Conservation (phyloP, 148 eudicot genomes). For the Silene latifolia region DNA sequence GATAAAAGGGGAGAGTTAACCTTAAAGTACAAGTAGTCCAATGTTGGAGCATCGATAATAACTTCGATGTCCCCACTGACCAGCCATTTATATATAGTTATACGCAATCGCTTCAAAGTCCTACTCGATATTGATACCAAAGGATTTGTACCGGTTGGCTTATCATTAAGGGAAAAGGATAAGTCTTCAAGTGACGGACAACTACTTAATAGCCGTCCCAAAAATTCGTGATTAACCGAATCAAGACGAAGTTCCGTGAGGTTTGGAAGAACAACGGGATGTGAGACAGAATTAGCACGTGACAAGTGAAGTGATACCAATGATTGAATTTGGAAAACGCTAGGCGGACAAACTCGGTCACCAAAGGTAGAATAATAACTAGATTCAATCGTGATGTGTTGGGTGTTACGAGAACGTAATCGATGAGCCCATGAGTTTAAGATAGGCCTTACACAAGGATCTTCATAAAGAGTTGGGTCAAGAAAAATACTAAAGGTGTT, state of each 20-base stretch:
- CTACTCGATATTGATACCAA: background rate
- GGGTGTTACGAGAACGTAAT: background rate
- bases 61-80: background rate
- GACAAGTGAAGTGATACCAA: background rate
- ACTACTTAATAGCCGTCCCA: background rate
- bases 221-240: background rate
- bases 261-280: background rate
- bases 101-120: background rate
- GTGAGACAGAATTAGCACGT: background rate
- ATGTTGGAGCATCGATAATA: background rate
- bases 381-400: background rate
- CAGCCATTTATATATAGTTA: too few relatives aligned
- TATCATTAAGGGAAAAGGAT: background rate
- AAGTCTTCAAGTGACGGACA: background rate
- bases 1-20: background rate
- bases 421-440: background rate
- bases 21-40: background rate
- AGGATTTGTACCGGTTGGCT: background rate
- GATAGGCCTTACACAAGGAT: background rate
- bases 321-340: background rate
- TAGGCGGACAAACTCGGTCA: background rate
- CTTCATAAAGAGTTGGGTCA: too few relatives aligned
- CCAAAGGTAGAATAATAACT: too few relatives aligned
- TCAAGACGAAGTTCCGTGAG: background rate
- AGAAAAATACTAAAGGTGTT: background rate